Percentiles rank a stretch among this genome's conserved stretches.
Evolutionary conservation across 352 stramenopile species (phyloP).

Genomic region (Globisporangium alternatum): DNA sequence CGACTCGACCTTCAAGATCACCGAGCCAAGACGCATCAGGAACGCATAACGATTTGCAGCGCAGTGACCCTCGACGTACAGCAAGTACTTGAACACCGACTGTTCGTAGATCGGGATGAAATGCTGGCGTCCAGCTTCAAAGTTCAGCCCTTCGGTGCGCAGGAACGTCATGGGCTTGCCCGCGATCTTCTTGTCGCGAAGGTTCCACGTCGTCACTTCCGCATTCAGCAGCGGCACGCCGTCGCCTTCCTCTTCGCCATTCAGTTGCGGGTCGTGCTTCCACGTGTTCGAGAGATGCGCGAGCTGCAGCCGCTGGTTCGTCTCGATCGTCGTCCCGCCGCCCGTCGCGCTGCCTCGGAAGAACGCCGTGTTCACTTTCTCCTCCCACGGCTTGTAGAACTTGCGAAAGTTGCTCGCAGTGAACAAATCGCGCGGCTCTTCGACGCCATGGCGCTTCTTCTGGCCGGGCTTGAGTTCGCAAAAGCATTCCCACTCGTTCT

Average conservation of each 20-base stretch:
- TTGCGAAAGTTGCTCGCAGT: conserved; percentile 97
- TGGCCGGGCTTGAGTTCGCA: conserved; percentile 55
- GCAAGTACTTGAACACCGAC: conserved; percentile 96
- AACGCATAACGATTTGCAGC: conserved; percentile 98
- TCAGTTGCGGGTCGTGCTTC: conserved; percentile 87
- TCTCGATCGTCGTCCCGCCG: conserved; percentile 93
- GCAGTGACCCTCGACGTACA: conserved; percentile 97
- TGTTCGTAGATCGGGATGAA: conserved; percentile 99
- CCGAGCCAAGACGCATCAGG: conserved; percentile 97
- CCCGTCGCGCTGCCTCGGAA: conserved; percentile 97
- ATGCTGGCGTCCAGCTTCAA: conserved; percentile 91
- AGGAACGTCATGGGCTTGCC: conserved; percentile 95
- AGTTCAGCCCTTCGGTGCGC: conserved; percentile 71
- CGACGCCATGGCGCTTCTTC: conserved; percentile 72
- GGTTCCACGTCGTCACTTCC: conserved; percentile 95
- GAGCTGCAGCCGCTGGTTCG: conserved; percentile 96
- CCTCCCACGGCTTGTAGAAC: conserved; percentile 94
- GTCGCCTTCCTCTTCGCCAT: conserved; percentile 57
- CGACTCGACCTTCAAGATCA: conserved; percentile 96
- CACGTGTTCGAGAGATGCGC: conserved; percentile 91
- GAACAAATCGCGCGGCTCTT: conserved; percentile 92
- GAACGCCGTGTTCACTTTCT: conserved; percentile 97
- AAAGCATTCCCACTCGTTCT: conserved; percentile 81
- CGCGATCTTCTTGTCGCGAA: conserved; percentile 96
- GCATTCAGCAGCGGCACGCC: conserved; percentile 93